Evolutionary conservation across 108 stramenopile genomes (phyloP).

Genomic region (Discostella pseudostelligera): DNA sequence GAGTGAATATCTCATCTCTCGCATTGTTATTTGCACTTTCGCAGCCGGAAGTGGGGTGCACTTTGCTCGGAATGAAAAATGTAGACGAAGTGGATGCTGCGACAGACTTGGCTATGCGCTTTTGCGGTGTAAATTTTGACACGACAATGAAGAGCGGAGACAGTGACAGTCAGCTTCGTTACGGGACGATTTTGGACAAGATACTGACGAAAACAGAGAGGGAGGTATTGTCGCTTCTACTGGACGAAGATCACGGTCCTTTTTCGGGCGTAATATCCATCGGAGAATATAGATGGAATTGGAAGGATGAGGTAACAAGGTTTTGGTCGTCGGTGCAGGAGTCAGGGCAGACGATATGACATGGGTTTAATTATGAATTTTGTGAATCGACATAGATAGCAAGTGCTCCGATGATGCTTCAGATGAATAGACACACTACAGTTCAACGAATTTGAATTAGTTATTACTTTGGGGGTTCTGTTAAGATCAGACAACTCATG

Average conservation of each 20-base stretch:
- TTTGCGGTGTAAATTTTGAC: constrained; percentile 36
- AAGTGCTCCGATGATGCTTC: too few species aligned
- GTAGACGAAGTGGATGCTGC: constrained; percentile 61
- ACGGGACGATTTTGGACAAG: constrained; percentile 29
- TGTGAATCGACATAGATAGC: too few species aligned
- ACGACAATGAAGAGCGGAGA: constrained; percentile 5
- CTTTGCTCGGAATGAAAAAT: constrained; percentile 79
- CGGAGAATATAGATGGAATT: too few species aligned
- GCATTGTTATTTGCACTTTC: constrained; percentile 68
- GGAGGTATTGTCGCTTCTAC: too few species aligned
- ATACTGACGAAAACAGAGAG: constrained; percentile 1
- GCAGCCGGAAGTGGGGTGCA: constrained; percentile 62
- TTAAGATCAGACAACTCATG: not conserved
- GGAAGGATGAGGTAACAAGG: too few species aligned
- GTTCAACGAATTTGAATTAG: too few species aligned
- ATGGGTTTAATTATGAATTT: too few species aligned
- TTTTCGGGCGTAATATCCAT: too few species aligned
- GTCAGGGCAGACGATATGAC: too few species aligned
- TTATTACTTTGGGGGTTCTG: not conserved
- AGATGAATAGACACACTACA: too few species aligned
- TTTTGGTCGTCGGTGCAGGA: too few species aligned
- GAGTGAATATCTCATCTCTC: constrained; percentile 59
- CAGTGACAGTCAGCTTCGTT: constrained; percentile 11
- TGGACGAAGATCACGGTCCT: too few species aligned
- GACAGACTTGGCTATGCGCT: constrained; percentile 52